Percentiles rank a stretch among this genome's conserved stretches.
These are phyloP conservation scores for Penicillium antarcticum DNA, from an alignment of 495 filamentous ascomycete genomes.

Conservation along the genomic window DNA sequence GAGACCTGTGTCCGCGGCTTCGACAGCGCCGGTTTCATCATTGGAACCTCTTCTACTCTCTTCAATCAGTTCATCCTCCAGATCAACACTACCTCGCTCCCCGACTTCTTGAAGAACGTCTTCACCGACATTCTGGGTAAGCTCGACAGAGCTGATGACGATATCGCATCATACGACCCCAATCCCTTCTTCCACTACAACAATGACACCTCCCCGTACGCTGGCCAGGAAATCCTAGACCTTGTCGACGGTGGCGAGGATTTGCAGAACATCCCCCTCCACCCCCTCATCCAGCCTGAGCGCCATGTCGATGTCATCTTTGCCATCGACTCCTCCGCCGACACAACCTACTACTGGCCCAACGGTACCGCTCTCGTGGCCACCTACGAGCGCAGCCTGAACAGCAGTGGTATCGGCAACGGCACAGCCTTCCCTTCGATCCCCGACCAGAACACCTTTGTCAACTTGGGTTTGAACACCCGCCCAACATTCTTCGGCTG, in stretches of 20 bases:
- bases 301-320: slow-evolving; percentile 89
- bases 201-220: slow-evolving; percentile 57
- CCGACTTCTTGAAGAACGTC: slow-evolving; percentile 49
- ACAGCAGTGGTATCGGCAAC: slow-evolving; percentile 58
- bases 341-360: slow-evolving; percentile 74
- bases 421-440: slow-evolving; percentile 81
- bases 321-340: slow-evolving; percentile 82
- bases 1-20: slow-evolving; percentile 73
- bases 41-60: slow-evolving; percentile 86
- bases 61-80: slow-evolving; percentile 77
- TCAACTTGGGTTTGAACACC: slow-evolving; percentile 81
- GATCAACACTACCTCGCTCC: slow-evolving; percentile 51
- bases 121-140: slow-evolving; percentile 50
- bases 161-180: slow-evolving; percentile 77
- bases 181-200: slow-evolving; percentile 84
- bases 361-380: slow-evolving; percentile 82
- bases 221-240: slow-evolving; percentile 55
- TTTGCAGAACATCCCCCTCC: slow-evolving; percentile 80
- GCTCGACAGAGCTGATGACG: slow-evolving; percentile 58
- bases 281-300: slow-evolving; percentile 77
- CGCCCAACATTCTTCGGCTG: slow-evolving; percentile 94
- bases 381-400: slow-evolving; percentile 72
- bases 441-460: slow-evolving; percentile 80
- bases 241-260: slow-evolving; percentile 89
- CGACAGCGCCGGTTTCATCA: slow-evolving; percentile 81